phyloP scores from a whole-genome alignment of 208 protist species.

The Leishmania mexicana region DNA sequence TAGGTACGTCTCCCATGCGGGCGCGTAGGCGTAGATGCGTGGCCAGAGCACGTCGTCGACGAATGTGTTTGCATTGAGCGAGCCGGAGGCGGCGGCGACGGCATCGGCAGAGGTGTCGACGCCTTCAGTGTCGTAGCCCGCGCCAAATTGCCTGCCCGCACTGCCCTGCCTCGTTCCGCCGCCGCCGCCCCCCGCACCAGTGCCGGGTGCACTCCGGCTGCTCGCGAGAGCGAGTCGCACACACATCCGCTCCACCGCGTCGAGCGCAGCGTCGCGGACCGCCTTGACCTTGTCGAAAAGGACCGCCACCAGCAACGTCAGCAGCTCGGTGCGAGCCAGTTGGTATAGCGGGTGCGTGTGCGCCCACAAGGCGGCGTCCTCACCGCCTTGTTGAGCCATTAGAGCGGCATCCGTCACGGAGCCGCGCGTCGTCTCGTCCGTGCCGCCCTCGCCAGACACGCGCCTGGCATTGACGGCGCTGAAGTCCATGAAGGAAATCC shows the following conservation, averaged over 20 bases:
- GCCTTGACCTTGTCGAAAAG: slow-evolving; percentile 86
- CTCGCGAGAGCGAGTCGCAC: slow-evolving; percentile 21
- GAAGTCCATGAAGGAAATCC: background rate
- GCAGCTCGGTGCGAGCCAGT: slow-evolving; percentile 65
- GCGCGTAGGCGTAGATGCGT: slow-evolving; percentile 46
- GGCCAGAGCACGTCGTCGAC: slow-evolving; percentile 82
- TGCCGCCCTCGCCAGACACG: background rate
- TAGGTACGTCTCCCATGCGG: slow-evolving; percentile 75
- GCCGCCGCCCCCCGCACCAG: background rate
- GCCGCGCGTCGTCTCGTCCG: background rate
- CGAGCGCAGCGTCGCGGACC: slow-evolving; percentile 70
- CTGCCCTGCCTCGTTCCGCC: background rate
- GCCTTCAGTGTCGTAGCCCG: background rate
- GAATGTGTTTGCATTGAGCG: slow-evolving; percentile 36
- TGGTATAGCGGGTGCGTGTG: slow-evolving; percentile 54
- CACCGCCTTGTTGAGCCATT: background rate
- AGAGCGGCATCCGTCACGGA: background rate
- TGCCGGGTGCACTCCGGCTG: slow-evolving; percentile 4
- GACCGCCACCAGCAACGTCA: slow-evolving; percentile 65
- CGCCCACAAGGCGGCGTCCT: slow-evolving; percentile 7
- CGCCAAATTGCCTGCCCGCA: background rate
- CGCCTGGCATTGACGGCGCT: background rate
- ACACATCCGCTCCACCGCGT: slow-evolving; percentile 52
- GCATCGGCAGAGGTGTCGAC: background rate
- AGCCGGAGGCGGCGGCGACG: background rate